phyloP scores from a whole-genome alignment of 2,329 filamentous ascomycete species.

The Pseudogymnoascus sp. region DNA sequence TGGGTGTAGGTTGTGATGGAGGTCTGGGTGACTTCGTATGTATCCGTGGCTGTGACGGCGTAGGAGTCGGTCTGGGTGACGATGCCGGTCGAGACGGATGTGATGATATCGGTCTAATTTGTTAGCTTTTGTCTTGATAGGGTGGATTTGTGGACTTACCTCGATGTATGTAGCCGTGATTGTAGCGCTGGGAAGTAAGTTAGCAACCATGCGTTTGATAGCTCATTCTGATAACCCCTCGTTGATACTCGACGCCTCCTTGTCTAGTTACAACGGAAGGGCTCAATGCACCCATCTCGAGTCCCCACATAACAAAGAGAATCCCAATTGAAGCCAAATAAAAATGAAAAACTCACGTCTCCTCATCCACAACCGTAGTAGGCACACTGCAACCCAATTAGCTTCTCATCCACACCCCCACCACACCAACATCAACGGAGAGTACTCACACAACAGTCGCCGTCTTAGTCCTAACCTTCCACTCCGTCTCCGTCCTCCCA shows the following conservation, averaged over 20 bases:
- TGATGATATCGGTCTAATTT: not conserved
- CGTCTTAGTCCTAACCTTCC: not conserved
- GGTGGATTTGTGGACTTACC: not conserved
- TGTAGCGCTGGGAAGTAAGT: not conserved
- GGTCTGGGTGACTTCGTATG: not conserved
- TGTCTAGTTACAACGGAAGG: not conserved
- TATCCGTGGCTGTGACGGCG: not conserved
- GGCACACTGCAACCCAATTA: not conserved
- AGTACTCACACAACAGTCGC: not conserved
- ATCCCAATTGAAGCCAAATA: not conserved
- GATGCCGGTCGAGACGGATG: not conserved
- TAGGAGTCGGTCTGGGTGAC: not conserved
- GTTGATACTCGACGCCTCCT: not conserved
- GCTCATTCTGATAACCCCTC: not conserved
- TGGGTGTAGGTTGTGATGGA: slow-evolving; percentile 1
- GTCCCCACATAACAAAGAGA: not conserved
- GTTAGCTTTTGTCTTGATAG: not conserved
- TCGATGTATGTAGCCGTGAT: not conserved
- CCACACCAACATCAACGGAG: not conserved
- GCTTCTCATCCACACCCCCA: not conserved
- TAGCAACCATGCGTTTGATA: no score
- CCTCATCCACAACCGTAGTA: not conserved
- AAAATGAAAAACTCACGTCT: not conserved
- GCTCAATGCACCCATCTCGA: not conserved
- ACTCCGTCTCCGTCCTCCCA: not conserved